Evolutionary conservation across 2,329 filamentous ascomycete species (phyloP), one percentile per base, ranked within the genome.

Genomic region (Teratosphaeria zuluensis): DNA sequence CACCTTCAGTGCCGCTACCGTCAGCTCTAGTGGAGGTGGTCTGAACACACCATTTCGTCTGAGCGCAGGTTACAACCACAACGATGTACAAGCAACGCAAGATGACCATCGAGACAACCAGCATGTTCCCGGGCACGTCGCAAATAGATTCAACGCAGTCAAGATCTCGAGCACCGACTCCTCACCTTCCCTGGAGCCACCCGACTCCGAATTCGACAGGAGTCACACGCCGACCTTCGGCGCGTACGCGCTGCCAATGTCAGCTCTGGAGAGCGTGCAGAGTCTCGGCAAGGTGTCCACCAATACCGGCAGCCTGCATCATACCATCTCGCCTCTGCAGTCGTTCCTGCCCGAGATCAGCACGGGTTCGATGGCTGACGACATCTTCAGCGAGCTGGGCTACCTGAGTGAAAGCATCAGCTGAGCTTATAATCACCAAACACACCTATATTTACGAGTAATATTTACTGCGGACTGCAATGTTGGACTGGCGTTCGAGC

Each of bases 1-100:
- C 8, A 69, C 68, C 12, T 71, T 72, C 60, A 68, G 65, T 33
- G 68, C 65, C 48, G 65, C 64, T 35, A 72, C 71, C 16, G 55
- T 71, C 28, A 70, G 67, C 61, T 68, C 68, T 12, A 58, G 58
- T 42, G 62, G 55, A n/a, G 63, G 58, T 30, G 67, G 62, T 55
- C 51, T 68, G 53, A 63, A 62, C 53, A 68, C 66, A 28, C 67
- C 68, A 32, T 66, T 63, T 59, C 65, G 64, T 30, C 62, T 68
- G 11, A 58, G 58, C 56, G 63, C 33, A 35, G 57, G 24, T 42
- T 60, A 64, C 55, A 42, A 48, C 53, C 56, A n/a, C 24, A 53
- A n/a, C 52, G 28, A 31, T 3, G 28, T 8, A 7, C 28, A 16
- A 8, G 42, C 42, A 21, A 11, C 42, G 42, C 42, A 48, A 21